These are phyloP conservation scores for Populus nigra DNA, from an alignment of 345 rosid genomes.

Conservation along the genomic window DNA sequence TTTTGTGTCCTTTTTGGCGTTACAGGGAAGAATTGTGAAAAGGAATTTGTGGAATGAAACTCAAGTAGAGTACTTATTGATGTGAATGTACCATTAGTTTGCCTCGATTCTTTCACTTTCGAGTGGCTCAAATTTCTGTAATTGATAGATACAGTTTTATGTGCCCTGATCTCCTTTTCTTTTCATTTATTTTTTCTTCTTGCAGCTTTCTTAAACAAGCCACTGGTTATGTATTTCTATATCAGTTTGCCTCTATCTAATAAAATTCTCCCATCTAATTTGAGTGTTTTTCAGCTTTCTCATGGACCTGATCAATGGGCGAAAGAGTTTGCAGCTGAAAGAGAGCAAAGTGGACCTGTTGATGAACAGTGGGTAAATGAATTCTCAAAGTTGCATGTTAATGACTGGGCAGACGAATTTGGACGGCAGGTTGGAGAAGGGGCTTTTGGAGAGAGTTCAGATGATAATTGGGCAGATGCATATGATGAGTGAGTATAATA, in stretches of 20 bases:
- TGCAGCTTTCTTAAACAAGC: background rate
- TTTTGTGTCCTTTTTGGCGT: background rate
- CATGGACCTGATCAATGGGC: conserved; percentile 72
- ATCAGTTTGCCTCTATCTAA: background rate
- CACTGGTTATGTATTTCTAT: background rate
- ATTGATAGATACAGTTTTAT: background rate
- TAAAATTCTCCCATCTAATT: background rate
- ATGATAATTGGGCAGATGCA: conserved; percentile 86
- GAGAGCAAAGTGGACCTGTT: conserved; percentile 46
- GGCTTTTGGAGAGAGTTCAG: conserved; percentile 55
- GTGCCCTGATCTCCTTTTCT: background rate
- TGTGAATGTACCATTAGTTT: background rate
- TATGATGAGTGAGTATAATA: conserved; percentile 82
- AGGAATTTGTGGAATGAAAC: background rate
- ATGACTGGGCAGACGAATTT: conserved; percentile 96
- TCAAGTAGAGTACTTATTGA: background rate
- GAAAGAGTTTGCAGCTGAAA: conserved; percentile 70
- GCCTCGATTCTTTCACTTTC: background rate
- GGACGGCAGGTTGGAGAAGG: conserved; percentile 67
- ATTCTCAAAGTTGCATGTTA: conserved; percentile 85
- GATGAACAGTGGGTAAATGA: conserved; percentile 95
- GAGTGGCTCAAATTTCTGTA: background rate
- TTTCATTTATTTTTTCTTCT: background rate
- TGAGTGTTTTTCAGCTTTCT: conserved; percentile 11
- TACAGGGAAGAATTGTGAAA: background rate